Base-by-base conservation (phyloP, 139 green algal genomes). In the Ulvella scutata region DNA sequence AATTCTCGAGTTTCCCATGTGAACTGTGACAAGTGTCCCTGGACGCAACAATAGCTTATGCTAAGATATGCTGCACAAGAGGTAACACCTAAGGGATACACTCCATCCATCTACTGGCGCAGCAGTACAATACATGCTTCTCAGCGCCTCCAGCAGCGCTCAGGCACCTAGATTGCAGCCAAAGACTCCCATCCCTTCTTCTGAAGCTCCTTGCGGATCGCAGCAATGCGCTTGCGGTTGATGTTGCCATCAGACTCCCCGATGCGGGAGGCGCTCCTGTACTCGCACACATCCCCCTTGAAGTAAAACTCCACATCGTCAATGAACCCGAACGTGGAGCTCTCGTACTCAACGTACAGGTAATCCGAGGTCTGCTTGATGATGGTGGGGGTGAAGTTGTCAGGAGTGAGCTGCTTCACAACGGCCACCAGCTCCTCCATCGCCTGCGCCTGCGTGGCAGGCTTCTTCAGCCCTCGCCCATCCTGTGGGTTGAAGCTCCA, bases 161-260 rank as follows among this genome's bases (percentile, higher is more conserved):
- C n/a, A n/a, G n/a, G n/a, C 9, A 73, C 51, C 85, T 77, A 93
- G 76, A 88, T n/a, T n/a, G n/a, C n/a, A n/a, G n/a, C n/a, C n/a
- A 87, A 81, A 17, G 73, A 85, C 38, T 82, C 82, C 92, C 92
- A 97, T 13, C 90, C 91, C 78, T 91, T 91, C 82, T 91, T 91
- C 83, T 96, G 83, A 73, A 94, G 83, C 74, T 88, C 87, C 74
- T 87, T 43, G 23, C 92, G 82, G 38, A 97, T 88, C 26, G 88
- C 88, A 76, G 85, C 87, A 83, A 97, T 98, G 78, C 93, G 86
- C 85, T 97, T 98, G 43, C 93, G 81, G 85, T 98, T 98, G 85
- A 92, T 88, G 75, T 96, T 86, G 26, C 84, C 83, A 79, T 97
- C 92, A 34, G 38, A 85, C 78, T 96, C 85, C 20, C 93, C 93